phyloP scores from a whole-genome alignment of 2,329 filamentous ascomycete genomes.

The Aureobasidium pullulans region DNA sequence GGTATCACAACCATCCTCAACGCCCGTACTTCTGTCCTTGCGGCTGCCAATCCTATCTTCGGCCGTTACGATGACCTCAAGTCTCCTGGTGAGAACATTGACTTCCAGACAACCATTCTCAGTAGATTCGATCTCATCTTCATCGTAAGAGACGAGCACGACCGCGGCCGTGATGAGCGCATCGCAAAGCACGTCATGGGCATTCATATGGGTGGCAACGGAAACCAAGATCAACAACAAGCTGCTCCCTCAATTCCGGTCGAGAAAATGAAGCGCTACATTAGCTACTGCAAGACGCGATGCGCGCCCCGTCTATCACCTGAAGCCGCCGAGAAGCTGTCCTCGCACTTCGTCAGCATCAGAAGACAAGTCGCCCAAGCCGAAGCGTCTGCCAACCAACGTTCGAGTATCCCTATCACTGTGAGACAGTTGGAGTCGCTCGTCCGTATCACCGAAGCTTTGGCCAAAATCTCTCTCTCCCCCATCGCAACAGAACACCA shows the following conservation, averaged over 20 bases:
- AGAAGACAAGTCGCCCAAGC: conserved; percentile 86
- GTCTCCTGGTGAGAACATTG: conserved; percentile 94
- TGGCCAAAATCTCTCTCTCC: conserved; percentile 83
- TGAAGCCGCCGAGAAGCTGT: conserved; percentile 90
- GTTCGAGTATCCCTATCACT: conserved; percentile 93
- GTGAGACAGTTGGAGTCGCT: conserved; percentile 96
- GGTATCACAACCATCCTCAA: conserved; percentile 98
- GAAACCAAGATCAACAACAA: conserved; percentile 74
- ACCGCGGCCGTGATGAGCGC: conserved; percentile 77
- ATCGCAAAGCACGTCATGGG: conserved; percentile 97
- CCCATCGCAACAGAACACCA: conserved; percentile 83
- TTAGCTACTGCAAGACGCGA: conserved; percentile 94
- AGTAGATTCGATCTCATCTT: conserved; percentile 99
- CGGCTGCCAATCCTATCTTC: conserved; percentile 95
- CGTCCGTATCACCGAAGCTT: conserved; percentile 90
- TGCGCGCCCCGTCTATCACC: conserved; percentile 86
- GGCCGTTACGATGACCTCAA: conserved; percentile 98
- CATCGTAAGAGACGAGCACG: conserved; percentile 93
- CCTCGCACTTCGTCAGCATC: conserved; percentile 94
- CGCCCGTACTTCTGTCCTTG: conserved; percentile 86
- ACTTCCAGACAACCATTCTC: conserved; percentile 96
- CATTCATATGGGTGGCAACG: conserved; percentile 87
- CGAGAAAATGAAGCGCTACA: conserved; percentile 95
- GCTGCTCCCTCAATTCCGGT: conserved; percentile 83
- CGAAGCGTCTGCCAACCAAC: conserved; percentile 80